phyloP scores from a whole-genome alignment of 768 basidiomycete species.

The Lepiota subincarnata region DNA sequence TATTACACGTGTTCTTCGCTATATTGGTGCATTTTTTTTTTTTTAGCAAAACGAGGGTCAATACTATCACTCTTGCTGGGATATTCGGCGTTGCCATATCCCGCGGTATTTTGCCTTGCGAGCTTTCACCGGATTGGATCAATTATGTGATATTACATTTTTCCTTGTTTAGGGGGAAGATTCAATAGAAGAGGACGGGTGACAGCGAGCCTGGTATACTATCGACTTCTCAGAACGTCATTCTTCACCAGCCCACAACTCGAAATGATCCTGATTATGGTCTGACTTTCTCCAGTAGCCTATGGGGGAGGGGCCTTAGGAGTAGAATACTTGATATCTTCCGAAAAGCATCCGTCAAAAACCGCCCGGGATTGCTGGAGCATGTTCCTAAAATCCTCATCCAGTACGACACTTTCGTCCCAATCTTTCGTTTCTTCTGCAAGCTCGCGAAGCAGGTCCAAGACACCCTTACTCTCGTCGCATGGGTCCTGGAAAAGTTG shows the following conservation, averaged over 20 bases:
- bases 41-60: too few species aligned
- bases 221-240: too few species aligned
- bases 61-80: too few species aligned
- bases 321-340: not conserved
- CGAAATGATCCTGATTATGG: not conserved
- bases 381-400: slow-evolving; percentile 43
- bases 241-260: not conserved
- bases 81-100: too few species aligned
- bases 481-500: not conserved
- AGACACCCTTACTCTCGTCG: slow-evolving; percentile 24
- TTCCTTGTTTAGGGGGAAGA: too few species aligned
- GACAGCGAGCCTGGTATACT: too few species aligned
- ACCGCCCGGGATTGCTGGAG: slow-evolving; percentile 28
- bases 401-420: slow-evolving; percentile 46
- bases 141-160: too few species aligned
- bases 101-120: too few species aligned
- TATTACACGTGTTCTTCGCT: too few species aligned
- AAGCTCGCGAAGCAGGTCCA: slow-evolving; percentile 44
- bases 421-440: slow-evolving; percentile 47
- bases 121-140: too few species aligned
- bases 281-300: not conserved
- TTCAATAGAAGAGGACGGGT: too few species aligned
- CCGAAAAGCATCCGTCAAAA: not conserved
- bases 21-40: too few species aligned
- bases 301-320: not conserved